These are phyloP conservation scores for Dothideomycetes sp. DNA, from an alignment of 2,329 filamentous ascomycete genomes.

Conservation along the genomic window DNA sequence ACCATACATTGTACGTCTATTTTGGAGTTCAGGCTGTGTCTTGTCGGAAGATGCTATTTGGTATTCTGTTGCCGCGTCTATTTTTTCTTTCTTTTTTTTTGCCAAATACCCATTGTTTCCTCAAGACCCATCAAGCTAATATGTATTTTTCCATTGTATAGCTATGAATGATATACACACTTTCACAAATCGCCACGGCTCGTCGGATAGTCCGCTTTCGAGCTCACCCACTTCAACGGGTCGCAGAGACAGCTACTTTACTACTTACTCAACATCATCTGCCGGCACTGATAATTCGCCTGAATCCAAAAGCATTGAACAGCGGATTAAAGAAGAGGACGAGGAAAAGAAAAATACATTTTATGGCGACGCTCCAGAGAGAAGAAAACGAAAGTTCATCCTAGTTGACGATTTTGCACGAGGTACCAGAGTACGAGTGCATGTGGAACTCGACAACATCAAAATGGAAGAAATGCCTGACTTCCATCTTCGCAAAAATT, in stretches of 20 bases:
- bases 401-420: conserved; percentile 84
- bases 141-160: conserved; percentile 31
- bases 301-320: conserved; percentile 23
- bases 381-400: conserved; percentile 93
- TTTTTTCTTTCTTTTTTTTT: conserved; percentile 18
- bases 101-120: conserved; percentile 17
- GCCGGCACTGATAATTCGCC: conserved; percentile 52
- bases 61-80: too few relatives aligned
- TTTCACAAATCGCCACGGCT: conserved; percentile 55
- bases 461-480: conserved; percentile 95
- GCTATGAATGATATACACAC: conserved; percentile 50
- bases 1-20: neutral
- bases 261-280: conserved; percentile 53
- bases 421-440: conserved; percentile 71
- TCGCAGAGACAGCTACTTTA: conserved; percentile 68
- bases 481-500: conserved; percentile 81
- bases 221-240: conserved; percentile 57
- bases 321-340: conserved; percentile 30
- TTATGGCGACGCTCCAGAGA: conserved; percentile 80
- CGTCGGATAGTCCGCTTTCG: conserved; percentile 44
- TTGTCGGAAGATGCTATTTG: too few relatives aligned
- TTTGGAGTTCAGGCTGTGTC: conserved; percentile 1
- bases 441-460: conserved; percentile 85
- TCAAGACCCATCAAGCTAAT: conserved; percentile 37
- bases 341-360: conserved; percentile 51